These are phyloP conservation scores for Salix arbutifolia DNA, from an alignment of 345 rosid genomes.

Conservation along the genomic window DNA sequence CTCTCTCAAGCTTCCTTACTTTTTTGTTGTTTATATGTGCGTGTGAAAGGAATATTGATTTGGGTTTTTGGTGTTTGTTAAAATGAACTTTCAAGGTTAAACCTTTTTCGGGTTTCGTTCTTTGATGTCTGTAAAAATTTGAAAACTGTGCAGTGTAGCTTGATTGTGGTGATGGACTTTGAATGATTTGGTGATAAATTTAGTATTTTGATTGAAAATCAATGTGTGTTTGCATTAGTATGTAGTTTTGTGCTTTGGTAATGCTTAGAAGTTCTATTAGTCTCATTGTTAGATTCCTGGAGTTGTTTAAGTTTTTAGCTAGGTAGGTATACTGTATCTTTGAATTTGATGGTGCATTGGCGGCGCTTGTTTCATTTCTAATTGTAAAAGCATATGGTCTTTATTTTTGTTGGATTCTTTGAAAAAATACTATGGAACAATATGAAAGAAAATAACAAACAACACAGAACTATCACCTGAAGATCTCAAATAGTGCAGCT, in stretches of 20 bases:
- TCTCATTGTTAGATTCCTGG: neutral
- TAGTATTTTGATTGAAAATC: neutral
- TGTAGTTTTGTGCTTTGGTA: neutral
- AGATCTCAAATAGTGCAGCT: neutral
- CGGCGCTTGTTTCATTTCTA: neutral
- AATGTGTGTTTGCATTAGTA: neutral
- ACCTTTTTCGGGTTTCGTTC: neutral
- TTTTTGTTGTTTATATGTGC: neutral
- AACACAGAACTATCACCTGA: neutral
- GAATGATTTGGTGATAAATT: neutral
- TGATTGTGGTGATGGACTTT: neutral
- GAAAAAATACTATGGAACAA: neutral
- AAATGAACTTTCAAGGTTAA: neutral
- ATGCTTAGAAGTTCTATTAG: neutral
- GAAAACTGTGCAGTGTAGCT: neutral
- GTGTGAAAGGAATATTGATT: neutral
- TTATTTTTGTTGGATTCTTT: neutral
- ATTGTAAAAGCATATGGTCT: neutral
- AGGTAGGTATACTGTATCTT: neutral
- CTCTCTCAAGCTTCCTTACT: neutral
- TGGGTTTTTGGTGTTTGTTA: neutral
- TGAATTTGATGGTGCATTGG: neutral
- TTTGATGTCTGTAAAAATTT: neutral
- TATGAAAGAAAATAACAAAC: neutral
- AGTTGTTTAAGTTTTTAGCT: neutral